Conservation (phyloP, 441 rosid genomes). For the Jatropha multifida region DNA sequence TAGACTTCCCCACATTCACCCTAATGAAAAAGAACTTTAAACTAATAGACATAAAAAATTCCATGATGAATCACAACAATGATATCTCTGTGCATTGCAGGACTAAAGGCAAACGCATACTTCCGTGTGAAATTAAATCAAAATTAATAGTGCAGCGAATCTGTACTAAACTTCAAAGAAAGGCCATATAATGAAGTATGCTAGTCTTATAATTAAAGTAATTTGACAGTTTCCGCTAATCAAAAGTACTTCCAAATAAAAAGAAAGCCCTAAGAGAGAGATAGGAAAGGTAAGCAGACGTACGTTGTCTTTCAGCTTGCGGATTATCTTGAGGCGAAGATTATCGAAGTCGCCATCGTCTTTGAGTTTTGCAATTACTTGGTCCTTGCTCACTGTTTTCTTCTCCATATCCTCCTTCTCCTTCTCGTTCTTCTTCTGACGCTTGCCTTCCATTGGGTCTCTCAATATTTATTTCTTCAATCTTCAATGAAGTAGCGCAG, state of each 20-base stretch:
- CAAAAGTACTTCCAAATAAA: background rate
- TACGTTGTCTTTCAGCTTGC: conserved; percentile 84
- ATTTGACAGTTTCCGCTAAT: background rate
- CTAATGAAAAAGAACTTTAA: background rate
- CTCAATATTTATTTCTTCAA: no score
- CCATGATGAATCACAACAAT: background rate
- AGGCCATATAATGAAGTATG: background rate
- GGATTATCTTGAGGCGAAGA: conserved; percentile 82
- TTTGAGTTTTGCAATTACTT: conserved; percentile 72
- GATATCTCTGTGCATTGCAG: background rate
- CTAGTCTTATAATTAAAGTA: background rate
- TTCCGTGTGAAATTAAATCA: background rate
- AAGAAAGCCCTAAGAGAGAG: conserved; percentile 26
- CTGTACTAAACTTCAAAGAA: background rate
- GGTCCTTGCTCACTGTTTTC: conserved; percentile 49
- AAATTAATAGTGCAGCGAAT: background rate
- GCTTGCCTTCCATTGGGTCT: background rate
- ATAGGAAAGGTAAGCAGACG: background rate
- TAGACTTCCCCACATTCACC: background rate
- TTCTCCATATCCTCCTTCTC: background rate
- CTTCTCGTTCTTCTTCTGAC: conserved; percentile 14
- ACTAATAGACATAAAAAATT: background rate
- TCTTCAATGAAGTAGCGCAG: no score
- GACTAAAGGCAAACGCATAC: background rate
- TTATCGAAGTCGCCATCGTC: conserved; percentile 94